These are phyloP conservation scores for barley (Hordeum vulgare) DNA, from an alignment of 176 grass and related monocot species.

Conservation along the genomic window DNA sequence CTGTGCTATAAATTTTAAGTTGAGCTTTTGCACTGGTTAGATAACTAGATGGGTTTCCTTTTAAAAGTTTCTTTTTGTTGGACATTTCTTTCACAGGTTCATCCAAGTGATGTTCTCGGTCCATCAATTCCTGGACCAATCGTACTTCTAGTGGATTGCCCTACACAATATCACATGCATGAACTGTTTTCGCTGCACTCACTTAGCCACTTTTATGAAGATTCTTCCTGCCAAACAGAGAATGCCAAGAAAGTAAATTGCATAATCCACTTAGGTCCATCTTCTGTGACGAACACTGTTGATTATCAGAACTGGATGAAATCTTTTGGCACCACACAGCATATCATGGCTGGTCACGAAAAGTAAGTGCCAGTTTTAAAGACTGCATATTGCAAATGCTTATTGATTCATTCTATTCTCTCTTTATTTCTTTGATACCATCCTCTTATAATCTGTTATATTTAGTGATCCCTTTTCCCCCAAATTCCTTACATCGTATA, in stretches of 20 bases:
- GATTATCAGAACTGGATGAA: slow-evolving; percentile 88
- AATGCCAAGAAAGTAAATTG: slow-evolving; percentile 82
- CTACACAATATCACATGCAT: slow-evolving; percentile 57
- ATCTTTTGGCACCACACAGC: slow-evolving; percentile 64
- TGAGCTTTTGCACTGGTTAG: background rate
- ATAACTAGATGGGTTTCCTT: background rate
- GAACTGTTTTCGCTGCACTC: slow-evolving; percentile 59
- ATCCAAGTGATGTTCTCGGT: slow-evolving; percentile 83
- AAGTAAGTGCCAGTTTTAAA: slow-evolving; percentile 51
- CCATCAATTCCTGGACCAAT: slow-evolving; percentile 65
- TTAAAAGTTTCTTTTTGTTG: slow-evolving; percentile 22
- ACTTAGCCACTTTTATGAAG: slow-evolving; percentile 54
- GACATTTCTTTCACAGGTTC: slow-evolving; percentile 53
- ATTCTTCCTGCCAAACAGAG: slow-evolving; percentile 27
- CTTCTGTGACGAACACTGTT: slow-evolving; percentile 55
- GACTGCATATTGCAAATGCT: background rate
- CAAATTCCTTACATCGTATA: background rate
- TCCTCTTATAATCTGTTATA: background rate
- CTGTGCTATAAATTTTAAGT: background rate
- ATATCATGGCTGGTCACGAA: slow-evolving; percentile 99
- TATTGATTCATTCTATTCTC: background rate
- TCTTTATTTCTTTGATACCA: background rate
- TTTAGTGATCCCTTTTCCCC: background rate
- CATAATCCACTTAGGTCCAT: slow-evolving; percentile 90
- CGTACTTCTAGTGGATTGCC: slow-evolving; percentile 83